phyloP scores from a whole-genome alignment of 1,284 basidiomycete species.

The Ustilago sp. region DNA sequence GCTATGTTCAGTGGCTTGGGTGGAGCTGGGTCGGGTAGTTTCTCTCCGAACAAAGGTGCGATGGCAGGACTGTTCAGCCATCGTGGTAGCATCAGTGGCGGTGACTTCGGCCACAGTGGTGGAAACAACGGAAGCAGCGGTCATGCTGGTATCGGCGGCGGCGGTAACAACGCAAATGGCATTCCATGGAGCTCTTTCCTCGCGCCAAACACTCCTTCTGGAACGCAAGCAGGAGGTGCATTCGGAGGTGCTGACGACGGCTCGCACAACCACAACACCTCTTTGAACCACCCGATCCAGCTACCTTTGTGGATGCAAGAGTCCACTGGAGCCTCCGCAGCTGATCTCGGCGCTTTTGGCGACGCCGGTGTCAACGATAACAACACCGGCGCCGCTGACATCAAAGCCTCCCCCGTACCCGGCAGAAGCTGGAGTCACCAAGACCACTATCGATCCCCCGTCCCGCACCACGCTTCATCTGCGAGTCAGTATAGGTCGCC shows the following conservation, averaged over 20 bases:
- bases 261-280: background rate
- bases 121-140: background rate
- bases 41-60: conserved; percentile 30
- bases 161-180: conserved; percentile 3
- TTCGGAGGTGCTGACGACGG: conserved; percentile 15
- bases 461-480: conserved; percentile 24
- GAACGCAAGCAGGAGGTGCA: conserved; percentile 12
- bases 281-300: conserved; percentile 36
- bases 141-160: background rate
- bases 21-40: conserved; percentile 2
- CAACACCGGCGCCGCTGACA: background rate
- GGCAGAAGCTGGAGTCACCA: conserved; percentile 32
- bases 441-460: conserved; percentile 44
- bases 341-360: conserved; percentile 21
- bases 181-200: conserved; percentile 39
- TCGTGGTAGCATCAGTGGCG: conserved; percentile 34
- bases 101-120: conserved; percentile 8
- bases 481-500: conserved; percentile 26
- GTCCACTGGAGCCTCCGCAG: conserved; percentile 21
- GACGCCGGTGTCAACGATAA: conserved; percentile 2
- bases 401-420: conserved; percentile 11
- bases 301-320: conserved; percentile 57
- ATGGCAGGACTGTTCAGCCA: conserved; percentile 21
- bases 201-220: conserved; percentile 22
- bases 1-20: conserved; percentile 9